A percentile compares a stretch with the other conserved stretches of the same genome.
phyloP scores from a whole-genome alignment of 257 asterid genomes.

The Nyctanthes arbortristis region DNA sequence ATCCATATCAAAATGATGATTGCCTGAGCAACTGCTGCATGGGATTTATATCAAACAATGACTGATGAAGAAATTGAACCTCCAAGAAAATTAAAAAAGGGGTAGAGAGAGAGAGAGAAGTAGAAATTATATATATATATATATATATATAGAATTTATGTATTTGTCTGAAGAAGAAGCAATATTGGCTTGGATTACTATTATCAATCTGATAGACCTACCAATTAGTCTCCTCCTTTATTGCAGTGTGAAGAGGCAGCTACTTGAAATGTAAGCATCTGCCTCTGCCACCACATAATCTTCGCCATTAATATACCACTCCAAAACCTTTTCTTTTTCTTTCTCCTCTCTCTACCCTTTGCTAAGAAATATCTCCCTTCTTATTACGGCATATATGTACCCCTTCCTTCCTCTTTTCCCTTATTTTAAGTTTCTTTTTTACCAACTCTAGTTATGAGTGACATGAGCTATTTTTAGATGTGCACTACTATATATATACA shows the following conservation, averaged over 20 bases:
- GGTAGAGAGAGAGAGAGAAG: background rate
- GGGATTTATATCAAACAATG: slow-evolving; percentile 33
- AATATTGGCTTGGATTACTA: no score
- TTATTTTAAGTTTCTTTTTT: background rate
- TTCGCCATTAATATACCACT: slow-evolving; percentile 42
- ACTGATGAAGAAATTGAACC: slow-evolving; percentile 7
- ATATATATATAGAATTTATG: no score
- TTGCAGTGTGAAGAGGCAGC: slow-evolving; percentile 18
- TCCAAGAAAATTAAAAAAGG: background rate
- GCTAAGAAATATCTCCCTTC: slow-evolving; percentile 9
- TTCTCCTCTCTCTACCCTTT: background rate
- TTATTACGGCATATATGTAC: background rate
- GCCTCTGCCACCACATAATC: slow-evolving; percentile 46
- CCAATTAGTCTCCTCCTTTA: slow-evolving; percentile 31
- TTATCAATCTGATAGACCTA: no score
- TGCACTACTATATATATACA: no score
- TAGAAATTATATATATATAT: no score
- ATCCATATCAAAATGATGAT: slow-evolving; percentile 49
- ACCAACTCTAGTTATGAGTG: background rate
- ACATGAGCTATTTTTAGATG: no score
- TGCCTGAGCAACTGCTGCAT: slow-evolving; percentile 37
- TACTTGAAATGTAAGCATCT: slow-evolving; percentile 40
- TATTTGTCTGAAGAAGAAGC: no score
- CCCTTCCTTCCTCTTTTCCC: background rate
- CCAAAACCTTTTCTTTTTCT: slow-evolving; percentile 6